Base-by-base conservation (phyloP, 495 filamentous ascomycete species). In the Penicillium pulvis region DNA sequence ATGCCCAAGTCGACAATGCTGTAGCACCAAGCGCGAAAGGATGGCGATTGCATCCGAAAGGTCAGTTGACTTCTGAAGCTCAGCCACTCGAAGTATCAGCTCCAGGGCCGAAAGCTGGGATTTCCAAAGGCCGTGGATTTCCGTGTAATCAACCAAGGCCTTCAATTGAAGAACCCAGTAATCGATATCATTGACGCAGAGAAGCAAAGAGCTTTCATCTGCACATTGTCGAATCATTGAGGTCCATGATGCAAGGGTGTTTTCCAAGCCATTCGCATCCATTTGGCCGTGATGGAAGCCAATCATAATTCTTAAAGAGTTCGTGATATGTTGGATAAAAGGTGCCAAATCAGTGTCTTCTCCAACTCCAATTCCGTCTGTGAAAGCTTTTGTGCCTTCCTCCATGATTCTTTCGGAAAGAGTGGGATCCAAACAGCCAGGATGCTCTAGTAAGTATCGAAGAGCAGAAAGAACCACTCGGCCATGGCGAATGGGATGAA, bases 1-100 rank as follows among this genome's bases (percentile, higher is more conserved):
- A 60, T 90, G 88, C 26, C 94, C 94, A 54, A 93, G 82, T 19
- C 81, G 83, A 51, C 90, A 82, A 65, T 92, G 90, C 58, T 93
- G 90, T 4, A 85, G 60, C 2, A 86, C 89, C 1, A 96, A 74
- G 1, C 74, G 73, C 16, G 83, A 82, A 31, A 88, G 79, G 50
- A 83, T 77, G 19, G 78, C 62, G 8, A 92, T 77, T 11, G 87
- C 68, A 17, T 83, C 82, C 16, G 74, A 79, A 46, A 77, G 61
- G 61, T 89, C 84, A 2, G 71, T 73, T 26, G 76, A 70, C 11
- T 74, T 63, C 19, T 83, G 71, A 14, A 79, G 58, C 49, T 84
- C 82, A n/a, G 88, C 75, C 28, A 81, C 81, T 7, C 81, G 76
- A 20, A 92, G 68, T 30, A 78, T 77, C 45, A 79, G 24, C 53